A percentile compares a stretch with the other conserved stretches of the same genome.
Conservation (phyloP, 768 basidiomycete genomes). For the Suillus plorans region DNA sequence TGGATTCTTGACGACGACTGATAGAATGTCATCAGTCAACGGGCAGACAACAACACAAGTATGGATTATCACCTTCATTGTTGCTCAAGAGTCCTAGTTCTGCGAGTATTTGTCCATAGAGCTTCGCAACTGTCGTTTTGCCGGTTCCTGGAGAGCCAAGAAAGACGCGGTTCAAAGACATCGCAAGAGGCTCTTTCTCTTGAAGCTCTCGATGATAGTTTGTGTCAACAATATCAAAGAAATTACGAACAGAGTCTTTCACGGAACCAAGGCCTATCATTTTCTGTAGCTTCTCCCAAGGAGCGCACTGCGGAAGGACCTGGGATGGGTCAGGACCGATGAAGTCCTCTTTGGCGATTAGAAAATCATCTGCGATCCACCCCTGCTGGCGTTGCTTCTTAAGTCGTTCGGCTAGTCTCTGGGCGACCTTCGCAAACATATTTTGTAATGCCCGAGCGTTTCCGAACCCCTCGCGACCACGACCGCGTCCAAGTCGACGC, state of each 20-base stretch:
- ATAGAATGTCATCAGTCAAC: background rate
- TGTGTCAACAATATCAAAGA: slow-evolving; percentile 45
- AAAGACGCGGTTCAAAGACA: slow-evolving; percentile 66
- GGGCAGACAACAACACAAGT: background rate
- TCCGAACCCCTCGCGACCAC: slow-evolving; percentile 61
- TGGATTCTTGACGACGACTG: slow-evolving; percentile 68
- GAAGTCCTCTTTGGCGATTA: slow-evolving; percentile 52
- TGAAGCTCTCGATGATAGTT: slow-evolving; percentile 62
- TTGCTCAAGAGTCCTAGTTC: slow-evolving; percentile 68
- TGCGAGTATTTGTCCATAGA: slow-evolving; percentile 63
- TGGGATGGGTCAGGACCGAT: slow-evolving; percentile 64
- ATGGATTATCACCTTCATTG: slow-evolving; percentile 55
- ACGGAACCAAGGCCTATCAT: slow-evolving; percentile 58
- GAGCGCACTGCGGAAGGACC: slow-evolving; percentile 42
- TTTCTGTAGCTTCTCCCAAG: slow-evolving; percentile 52
- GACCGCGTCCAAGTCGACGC: slow-evolving; percentile 59
- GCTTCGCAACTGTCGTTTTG: slow-evolving; percentile 66
- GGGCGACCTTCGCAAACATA: slow-evolving; percentile 43
- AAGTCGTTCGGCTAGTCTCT: slow-evolving; percentile 56
- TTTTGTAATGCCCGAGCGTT: slow-evolving; percentile 64
- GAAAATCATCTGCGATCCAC: slow-evolving; percentile 44
- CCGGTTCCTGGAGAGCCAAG: slow-evolving; percentile 70
- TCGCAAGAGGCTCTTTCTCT: slow-evolving; percentile 50
- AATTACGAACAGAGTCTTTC: slow-evolving; percentile 50
- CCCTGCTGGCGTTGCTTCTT: slow-evolving; percentile 41